These are phyloP conservation scores for Mycocentrospora acerina DNA, from an alignment of 2,329 filamentous ascomycete genomes.

Conservation along the genomic window DNA sequence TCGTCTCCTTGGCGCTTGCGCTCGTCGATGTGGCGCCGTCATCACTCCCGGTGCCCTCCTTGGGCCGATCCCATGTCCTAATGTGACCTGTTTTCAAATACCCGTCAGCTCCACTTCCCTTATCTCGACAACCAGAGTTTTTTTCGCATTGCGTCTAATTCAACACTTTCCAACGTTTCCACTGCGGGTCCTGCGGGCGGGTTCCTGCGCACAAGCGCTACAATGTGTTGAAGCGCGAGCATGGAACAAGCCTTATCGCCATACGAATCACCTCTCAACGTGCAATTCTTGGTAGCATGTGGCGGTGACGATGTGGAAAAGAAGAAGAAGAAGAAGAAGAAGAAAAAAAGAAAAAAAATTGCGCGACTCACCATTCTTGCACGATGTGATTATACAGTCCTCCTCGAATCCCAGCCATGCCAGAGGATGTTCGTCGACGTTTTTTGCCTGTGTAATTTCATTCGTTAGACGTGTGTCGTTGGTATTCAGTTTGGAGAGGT, in stretches of 20 bases:
- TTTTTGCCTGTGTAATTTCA: conserved; percentile 64
- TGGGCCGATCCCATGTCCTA: conserved; percentile 71
- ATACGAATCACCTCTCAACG: neutral
- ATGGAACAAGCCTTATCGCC: conserved; percentile 30
- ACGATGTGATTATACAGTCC: conserved; percentile 88
- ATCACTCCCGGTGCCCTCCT: conserved; percentile 44
- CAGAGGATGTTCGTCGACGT: conserved; percentile 81
- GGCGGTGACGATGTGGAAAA: too few relatives aligned
- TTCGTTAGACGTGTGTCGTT: conserved; percentile 1
- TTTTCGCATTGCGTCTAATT: too few relatives aligned
- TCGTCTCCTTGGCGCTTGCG: conserved; percentile 15
- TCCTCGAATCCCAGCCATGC: conserved; percentile 94
- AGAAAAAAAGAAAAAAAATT: conserved; percentile 16
- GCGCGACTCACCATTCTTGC: conserved; percentile 74
- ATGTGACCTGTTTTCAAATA: conserved; percentile 64
- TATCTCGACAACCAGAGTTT: conserved; percentile 9
- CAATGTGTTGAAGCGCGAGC: too few relatives aligned
- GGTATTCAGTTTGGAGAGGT: conserved; percentile 4
- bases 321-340: too few relatives aligned
- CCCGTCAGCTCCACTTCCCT: conserved; percentile 12
- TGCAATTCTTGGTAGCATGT: neutral
- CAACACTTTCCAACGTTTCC: conserved; percentile 15
- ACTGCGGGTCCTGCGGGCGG: conserved; percentile 14
- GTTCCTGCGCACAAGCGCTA: conserved; percentile 27
- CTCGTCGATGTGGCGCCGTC: conserved; percentile 31